A percentile compares a stretch with the other conserved stretches of the same genome.
phyloP scores from a whole-genome alignment of 768 basidiomycete genomes.

The Panellus pusillus region DNA sequence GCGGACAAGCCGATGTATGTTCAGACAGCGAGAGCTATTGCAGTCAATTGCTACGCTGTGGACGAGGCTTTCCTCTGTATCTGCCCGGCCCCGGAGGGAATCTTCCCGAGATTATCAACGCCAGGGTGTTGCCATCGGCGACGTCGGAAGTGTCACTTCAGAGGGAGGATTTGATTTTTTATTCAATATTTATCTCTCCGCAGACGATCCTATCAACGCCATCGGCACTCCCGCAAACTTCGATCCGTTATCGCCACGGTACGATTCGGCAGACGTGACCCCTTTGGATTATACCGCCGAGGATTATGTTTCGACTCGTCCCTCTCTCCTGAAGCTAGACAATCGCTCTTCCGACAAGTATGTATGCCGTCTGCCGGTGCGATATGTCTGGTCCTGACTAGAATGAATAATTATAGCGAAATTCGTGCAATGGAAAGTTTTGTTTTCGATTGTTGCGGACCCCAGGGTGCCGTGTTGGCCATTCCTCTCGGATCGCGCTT shows the following conservation, averaged over 20 bases:
- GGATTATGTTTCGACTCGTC: too few relatives aligned
- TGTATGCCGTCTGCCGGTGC: too few relatives aligned
- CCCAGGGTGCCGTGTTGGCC: slow-evolving; percentile 19
- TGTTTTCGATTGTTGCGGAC: too few relatives aligned
- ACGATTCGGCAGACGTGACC: too few relatives aligned
- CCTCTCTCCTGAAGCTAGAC: too few relatives aligned
- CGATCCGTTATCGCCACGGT: not conserved
- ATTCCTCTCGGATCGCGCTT: too few relatives aligned
- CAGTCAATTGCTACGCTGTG: not conserved
- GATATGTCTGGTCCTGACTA: too few relatives aligned
- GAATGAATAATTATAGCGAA: too few relatives aligned
- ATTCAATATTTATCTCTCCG: too few relatives aligned
- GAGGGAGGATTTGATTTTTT: slow-evolving; percentile 31
- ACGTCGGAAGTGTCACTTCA: slow-evolving; percentile 33
- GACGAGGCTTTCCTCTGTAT: slow-evolving; percentile 33
- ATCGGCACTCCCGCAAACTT: slow-evolving; percentile 29
- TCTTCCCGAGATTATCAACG: slow-evolving; percentile 21
- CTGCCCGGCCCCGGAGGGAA: slow-evolving; percentile 25
- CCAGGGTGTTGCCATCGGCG: slow-evolving; percentile 30
- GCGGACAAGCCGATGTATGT: not conserved
- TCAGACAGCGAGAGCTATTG: slow-evolving; percentile 1
- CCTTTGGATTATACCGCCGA: too few relatives aligned
- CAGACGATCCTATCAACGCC: slow-evolving; percentile 27
- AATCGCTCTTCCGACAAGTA: too few relatives aligned
- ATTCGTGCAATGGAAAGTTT: too few relatives aligned